Base-by-base conservation (phyloP, 2,329 filamentous ascomycete species). In the Emydomyces testavorans region DNA sequence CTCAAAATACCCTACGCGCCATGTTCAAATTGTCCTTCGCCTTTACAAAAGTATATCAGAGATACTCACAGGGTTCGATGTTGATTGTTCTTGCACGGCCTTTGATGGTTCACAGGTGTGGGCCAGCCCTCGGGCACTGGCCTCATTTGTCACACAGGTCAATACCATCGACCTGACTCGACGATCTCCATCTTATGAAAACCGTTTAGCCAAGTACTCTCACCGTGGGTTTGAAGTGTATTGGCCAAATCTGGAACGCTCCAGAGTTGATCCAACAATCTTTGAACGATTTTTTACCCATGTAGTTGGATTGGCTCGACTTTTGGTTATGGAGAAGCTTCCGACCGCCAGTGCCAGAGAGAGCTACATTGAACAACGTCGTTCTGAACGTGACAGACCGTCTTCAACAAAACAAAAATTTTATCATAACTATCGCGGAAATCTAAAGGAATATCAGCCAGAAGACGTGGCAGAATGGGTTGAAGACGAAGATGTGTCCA, bases 391-490 rank as follows among this genome's bases (percentile, higher is more conserved):
- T 50, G 85, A 85, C 0, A 74, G 85, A 13, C 85, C 85, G 10
- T 78, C 2, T 81, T 49, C 56, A 54, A 16, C 60, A 66, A 40
- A 67, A 65, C 44, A 62, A 63, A 29, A 62, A 70, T n/a, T 65
- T 79, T 13, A 57, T 83, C 62, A 54, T 49, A 20, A 36, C 21
- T 29, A 32, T 7, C 23, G 61, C 13, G 84, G 82, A 20, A 87
- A 92, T 56, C 78, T 92, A 66, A 93, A 92, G 59, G 79, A 86
- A 39, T 64, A 73, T 11, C 76, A 85, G 55, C 83, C 88, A 53
- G 85, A 92, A 52, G 87, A 94, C 56, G 75, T 90, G 32, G 81
- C 85, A 0, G 86, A 94, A 52, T 93, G 86, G 87, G 74, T 84
- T 2, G 79, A 83, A 4, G 77, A 83, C 48, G 78, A 85, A 16